A percentile compares a stretch with the other conserved stretches of the same genome.
Conservation (phyloP, 2,329 filamentous ascomycete genomes). For the Pyricularia sp. region DNA sequence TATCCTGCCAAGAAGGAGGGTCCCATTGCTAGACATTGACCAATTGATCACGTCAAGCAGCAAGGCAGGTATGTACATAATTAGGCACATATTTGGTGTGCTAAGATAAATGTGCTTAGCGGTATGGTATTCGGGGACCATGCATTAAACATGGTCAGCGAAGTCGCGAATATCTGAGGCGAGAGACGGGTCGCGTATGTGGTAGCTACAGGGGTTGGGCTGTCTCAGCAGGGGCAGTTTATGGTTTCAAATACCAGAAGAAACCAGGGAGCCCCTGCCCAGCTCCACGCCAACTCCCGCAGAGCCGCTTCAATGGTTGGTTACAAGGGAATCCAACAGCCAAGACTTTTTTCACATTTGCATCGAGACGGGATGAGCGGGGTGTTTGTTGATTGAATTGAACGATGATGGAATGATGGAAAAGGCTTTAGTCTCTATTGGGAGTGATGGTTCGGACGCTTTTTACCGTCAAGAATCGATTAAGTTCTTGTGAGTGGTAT, state of each 20-base stretch:
- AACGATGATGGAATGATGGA: background rate
- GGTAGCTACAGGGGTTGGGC: background rate
- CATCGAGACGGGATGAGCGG: background rate
- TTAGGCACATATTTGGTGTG: background rate
- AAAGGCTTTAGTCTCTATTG: background rate
- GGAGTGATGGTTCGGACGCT: background rate
- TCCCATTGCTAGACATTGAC: background rate
- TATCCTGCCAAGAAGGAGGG: background rate
- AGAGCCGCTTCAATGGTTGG: background rate
- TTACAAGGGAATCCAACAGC: background rate
- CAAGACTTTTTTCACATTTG: background rate
- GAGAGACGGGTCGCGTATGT: background rate
- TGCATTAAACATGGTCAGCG: background rate
- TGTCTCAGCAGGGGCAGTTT: background rate
- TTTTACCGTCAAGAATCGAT: background rate
- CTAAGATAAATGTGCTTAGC: background rate
- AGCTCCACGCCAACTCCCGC: background rate
- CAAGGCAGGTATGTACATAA: background rate
- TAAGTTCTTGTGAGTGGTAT: background rate
- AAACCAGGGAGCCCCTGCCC: background rate
- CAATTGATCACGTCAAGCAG: background rate
- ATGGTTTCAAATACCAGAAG: background rate
- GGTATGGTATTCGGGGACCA: background rate
- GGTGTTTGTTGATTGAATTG: background rate
- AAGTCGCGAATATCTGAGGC: background rate